Conservation (phyloP, 2,329 filamentous ascomycete species). For the Diaporthe sp. region DNA sequence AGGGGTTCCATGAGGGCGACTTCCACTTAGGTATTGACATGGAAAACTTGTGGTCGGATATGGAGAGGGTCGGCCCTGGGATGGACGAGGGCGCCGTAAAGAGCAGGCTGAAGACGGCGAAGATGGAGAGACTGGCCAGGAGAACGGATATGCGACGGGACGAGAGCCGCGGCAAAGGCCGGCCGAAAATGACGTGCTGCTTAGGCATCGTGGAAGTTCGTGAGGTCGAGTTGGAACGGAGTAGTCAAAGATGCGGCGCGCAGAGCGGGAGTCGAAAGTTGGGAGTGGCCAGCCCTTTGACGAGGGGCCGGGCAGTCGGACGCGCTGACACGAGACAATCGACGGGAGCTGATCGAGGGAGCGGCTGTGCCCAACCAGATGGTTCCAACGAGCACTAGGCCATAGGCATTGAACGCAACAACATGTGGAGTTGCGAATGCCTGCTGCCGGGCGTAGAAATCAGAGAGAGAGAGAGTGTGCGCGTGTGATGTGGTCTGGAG, state of each 20-base stretch:
- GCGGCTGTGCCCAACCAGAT: constrained; percentile 18
- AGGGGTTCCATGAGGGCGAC: constrained; percentile 71
- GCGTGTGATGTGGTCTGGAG: not conserved
- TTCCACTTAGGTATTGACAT: constrained; percentile 58
- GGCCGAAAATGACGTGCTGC: constrained; percentile 62
- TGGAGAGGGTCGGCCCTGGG: constrained; percentile 63
- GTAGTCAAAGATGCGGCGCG: constrained; percentile 1
- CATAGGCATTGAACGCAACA: constrained; percentile 18
- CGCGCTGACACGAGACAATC: constrained; percentile 1
- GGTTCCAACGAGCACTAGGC: constrained; percentile 11
- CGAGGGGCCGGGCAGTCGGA: not conserved
- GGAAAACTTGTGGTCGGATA: constrained; percentile 62
- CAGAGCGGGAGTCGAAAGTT: not conserved
- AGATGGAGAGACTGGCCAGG: constrained; percentile 64
- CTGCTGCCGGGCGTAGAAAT: constrained; percentile 1
- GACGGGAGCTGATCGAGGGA: constrained; percentile 12
- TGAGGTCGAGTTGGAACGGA: not conserved
- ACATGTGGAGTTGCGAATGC: constrained; percentile 7
- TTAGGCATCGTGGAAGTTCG: constrained; percentile 59
- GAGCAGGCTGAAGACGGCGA: constrained; percentile 68
- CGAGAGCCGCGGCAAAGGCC: constrained; percentile 64
- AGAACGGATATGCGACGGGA: constrained; percentile 68
- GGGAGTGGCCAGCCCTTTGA: constrained; percentile 15
- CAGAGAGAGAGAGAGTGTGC: not conserved
- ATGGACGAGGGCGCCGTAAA: constrained; percentile 64